Percentiles rank a stretch among this genome's conserved stretches.
phyloP scores from a whole-genome alignment of 1,284 basidiomycete genomes.

The Mycosarcoma maydis region DNA sequence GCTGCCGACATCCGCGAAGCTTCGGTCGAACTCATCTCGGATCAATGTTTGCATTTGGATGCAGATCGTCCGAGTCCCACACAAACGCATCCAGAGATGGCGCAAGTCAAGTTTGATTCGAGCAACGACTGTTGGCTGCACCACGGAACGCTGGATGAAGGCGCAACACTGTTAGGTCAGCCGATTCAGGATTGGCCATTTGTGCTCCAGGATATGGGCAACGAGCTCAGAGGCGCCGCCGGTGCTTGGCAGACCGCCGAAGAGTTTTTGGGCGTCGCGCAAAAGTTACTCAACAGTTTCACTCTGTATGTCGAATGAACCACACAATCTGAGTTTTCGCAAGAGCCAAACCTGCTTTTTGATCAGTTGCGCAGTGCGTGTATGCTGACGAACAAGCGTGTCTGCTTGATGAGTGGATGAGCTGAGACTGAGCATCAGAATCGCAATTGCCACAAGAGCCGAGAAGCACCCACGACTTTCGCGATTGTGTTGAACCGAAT shows the following conservation, averaged over 20 bases:
- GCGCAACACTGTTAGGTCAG: slow-evolving; percentile 34
- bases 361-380: too few relatives aligned
- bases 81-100: slow-evolving; percentile 2
- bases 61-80: slow-evolving; percentile 22
- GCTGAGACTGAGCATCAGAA: too few relatives aligned
- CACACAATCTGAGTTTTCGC: too few relatives aligned
- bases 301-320: slow-evolving; percentile 33
- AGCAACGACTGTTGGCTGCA: slow-evolving; percentile 38
- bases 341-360: too few relatives aligned
- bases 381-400: too few relatives aligned
- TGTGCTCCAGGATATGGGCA: slow-evolving; percentile 48
- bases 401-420: too few relatives aligned
- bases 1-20: slow-evolving; percentile 21
- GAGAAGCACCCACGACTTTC: too few relatives aligned
- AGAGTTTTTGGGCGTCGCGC: slow-evolving; percentile 32
- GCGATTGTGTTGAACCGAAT: too few relatives aligned
- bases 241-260: slow-evolving; percentile 37
- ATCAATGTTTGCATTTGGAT: slow-evolving; percentile 39
- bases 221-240: slow-evolving; percentile 25
- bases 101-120: slow-evolving; percentile 6
- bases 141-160: slow-evolving; percentile 37
- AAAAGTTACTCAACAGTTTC: slow-evolving; percentile 30
- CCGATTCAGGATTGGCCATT: slow-evolving; percentile 43
- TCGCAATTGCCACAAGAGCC: too few relatives aligned
- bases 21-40: slow-evolving; percentile 27